Conservation (phyloP, 2,329 filamentous ascomycete genomes). For the Pleochaeta shiraiana region DNA sequence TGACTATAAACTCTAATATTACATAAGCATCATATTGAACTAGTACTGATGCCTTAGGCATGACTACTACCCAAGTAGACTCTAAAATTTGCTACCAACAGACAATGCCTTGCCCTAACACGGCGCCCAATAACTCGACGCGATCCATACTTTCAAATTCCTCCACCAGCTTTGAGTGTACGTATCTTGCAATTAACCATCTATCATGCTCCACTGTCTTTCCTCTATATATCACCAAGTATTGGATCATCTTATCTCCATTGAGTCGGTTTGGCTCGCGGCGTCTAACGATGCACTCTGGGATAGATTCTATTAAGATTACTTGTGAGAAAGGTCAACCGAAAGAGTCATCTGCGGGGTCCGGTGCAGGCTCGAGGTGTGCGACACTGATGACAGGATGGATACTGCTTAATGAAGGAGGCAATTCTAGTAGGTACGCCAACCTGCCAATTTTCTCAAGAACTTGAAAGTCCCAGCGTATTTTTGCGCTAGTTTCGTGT, state of each 20-base stretch:
- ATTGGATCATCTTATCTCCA: not conserved
- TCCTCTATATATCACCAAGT: not conserved
- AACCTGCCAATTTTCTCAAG: not conserved
- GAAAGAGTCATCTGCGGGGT: not conserved
- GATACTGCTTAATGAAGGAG: not conserved
- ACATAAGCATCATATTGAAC: too few relatives aligned
- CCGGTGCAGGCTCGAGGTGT: not conserved
- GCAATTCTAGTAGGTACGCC: not conserved
- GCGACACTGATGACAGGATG: not conserved
- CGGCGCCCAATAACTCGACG: too few relatives aligned
- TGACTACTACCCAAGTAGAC: too few relatives aligned
- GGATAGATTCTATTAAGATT: not conserved
- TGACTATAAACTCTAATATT: too few relatives aligned
- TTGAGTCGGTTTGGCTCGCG: not conserved
- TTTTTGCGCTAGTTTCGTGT: not conserved
- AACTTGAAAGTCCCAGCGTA: not conserved
- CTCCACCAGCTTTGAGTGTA: not conserved
- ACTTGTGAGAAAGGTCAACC: not conserved
- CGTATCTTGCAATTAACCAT: not conserved
- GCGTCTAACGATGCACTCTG: not conserved
- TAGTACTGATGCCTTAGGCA: too few relatives aligned
- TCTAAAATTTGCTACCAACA: too few relatives aligned
- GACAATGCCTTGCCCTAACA: too few relatives aligned
- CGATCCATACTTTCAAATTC: not conserved
- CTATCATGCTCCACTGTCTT: not conserved